Evolutionary conservation across 2,329 filamentous ascomycete species (phyloP).

Genomic region (Macroventuria anomochaeta): DNA sequence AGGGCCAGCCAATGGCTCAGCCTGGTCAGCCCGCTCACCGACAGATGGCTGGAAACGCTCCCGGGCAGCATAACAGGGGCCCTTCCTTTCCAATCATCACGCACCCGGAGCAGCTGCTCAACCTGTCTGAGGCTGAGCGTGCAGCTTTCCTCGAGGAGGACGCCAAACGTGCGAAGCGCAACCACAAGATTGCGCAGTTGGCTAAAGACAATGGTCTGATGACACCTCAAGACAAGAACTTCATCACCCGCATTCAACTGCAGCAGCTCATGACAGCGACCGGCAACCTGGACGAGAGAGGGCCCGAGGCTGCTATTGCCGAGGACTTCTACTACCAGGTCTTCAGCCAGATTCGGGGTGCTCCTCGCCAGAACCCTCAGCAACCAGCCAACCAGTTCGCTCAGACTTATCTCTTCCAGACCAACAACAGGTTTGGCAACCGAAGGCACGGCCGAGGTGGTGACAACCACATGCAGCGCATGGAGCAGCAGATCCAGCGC

Average conservation of each 20-base stretch:
- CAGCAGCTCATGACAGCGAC: slow-evolving; percentile 95
- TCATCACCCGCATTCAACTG: slow-evolving; percentile 95
- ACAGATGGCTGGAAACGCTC: slow-evolving; percentile 32
- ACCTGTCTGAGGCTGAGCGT: slow-evolving; percentile 84
- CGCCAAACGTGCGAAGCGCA: slow-evolving; percentile 92
- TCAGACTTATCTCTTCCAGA: slow-evolving; percentile 96
- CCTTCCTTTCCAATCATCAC: slow-evolving; percentile 64
- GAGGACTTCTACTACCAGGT: slow-evolving; percentile 99
- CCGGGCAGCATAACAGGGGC: slow-evolving; percentile 49
- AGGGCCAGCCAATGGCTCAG: slow-evolving; percentile 49
- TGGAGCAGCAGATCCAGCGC: slow-evolving; percentile 98
- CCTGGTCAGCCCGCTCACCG: slow-evolving; percentile 36
- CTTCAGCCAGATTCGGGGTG: slow-evolving; percentile 89
- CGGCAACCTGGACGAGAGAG: slow-evolving; percentile 81
- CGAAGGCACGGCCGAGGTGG: slow-evolving; percentile 80
- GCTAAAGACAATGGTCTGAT: slow-evolving; percentile 96
- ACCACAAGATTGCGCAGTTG: slow-evolving; percentile 95
- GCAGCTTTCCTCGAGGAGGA: slow-evolving; percentile 86
- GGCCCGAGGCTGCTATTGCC: slow-evolving; percentile 77
- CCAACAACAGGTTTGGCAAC: slow-evolving; percentile 80
- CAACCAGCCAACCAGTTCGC: slow-evolving; percentile 96
- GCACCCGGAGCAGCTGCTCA: slow-evolving; percentile 75
- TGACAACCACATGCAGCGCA: slow-evolving; percentile 97
- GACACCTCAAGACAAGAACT: slow-evolving; percentile 99
- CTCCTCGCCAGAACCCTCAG: slow-evolving; percentile 86